Evolutionary conservation across 805 yeast genomes (phyloP).

Genomic region (Debaryomyces maramus): DNA sequence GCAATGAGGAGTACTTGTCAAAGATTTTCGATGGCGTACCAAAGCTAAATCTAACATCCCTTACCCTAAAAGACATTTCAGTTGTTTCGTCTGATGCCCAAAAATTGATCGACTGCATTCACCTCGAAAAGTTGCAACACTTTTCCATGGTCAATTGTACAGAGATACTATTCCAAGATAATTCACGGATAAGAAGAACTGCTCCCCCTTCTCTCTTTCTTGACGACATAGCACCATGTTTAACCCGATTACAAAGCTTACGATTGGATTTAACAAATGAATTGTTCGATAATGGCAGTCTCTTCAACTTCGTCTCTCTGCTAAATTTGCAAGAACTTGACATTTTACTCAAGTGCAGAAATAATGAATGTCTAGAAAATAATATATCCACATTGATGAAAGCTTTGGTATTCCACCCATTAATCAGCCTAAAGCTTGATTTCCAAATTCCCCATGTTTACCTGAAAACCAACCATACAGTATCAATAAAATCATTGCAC

Average conservation of each 20-base stretch:
- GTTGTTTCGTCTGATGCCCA: slow-evolving; percentile 9
- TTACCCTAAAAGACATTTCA: slow-evolving; percentile 11
- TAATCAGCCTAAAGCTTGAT: slow-evolving; percentile 8
- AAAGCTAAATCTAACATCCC: slow-evolving; percentile 4
- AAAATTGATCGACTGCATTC: slow-evolving; percentile 5
- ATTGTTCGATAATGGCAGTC: slow-evolving; percentile 10
- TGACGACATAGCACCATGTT: slow-evolving; percentile 7
- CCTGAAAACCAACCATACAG: slow-evolving; percentile 2
- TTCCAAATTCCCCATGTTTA: slow-evolving; percentile 4
- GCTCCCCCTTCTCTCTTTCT: slow-evolving; percentile 11
- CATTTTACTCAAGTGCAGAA: slow-evolving; percentile 7
- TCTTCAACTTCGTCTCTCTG: not conserved
- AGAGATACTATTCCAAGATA: slow-evolving; percentile 9
- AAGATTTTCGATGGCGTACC: slow-evolving; percentile 2
- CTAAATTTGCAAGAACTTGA: slow-evolving; percentile 4
- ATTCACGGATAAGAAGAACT: slow-evolving; percentile 9
- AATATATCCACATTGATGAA: slow-evolving; percentile 4
- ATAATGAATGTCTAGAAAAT: slow-evolving; percentile 7
- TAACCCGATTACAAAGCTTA: slow-evolving; percentile 7
- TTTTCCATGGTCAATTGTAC: slow-evolving; percentile 13
- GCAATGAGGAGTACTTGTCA: slow-evolving; percentile 5
- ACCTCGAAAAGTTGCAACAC: slow-evolving; percentile 4
- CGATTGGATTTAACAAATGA: slow-evolving; percentile 13
- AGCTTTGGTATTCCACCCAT: slow-evolving; percentile 5
- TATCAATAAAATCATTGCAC: slow-evolving; percentile 1